Evolutionary conservation across 495 filamentous ascomycete species (phyloP).

Genomic region (Penicillium paradoxum): DNA sequence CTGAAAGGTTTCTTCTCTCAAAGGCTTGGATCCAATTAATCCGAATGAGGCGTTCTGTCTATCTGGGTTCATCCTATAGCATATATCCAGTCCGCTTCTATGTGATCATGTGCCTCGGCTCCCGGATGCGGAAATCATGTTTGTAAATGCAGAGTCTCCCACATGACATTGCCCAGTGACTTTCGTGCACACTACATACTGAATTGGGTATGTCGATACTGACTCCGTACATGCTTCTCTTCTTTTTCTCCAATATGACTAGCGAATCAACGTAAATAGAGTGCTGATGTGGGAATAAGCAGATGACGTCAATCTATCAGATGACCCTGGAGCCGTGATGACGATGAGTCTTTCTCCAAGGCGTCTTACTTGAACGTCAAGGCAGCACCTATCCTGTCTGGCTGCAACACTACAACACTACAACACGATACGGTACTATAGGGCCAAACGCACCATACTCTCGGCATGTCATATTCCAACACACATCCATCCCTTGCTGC

Average conservation of each 20-base stretch:
- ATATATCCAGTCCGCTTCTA: no score
- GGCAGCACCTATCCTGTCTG: neutral
- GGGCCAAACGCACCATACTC: neutral
- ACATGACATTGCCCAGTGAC: no score
- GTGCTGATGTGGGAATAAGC: neutral
- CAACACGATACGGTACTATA: no score
- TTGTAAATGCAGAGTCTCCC: no score
- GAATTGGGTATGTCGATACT: no score
- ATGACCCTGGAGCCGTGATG: neutral
- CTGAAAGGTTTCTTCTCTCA: no score
- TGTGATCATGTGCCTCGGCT: no score
- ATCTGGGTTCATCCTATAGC: no score
- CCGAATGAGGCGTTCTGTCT: no score
- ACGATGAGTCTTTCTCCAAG: neutral
- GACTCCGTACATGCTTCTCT: neutral
- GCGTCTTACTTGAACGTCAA: neutral
- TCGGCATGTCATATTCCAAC: neutral
- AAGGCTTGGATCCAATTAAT: no score
- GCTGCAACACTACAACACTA: neutral
- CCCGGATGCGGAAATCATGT: no score
- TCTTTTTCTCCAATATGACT: neutral
- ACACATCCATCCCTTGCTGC: neutral
- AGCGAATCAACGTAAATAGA: neutral
- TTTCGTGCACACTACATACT: no score
- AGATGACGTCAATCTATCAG: neutral